Evolutionary conservation across 805 yeast species (phyloP).

Genomic region (Starmerella gropengiesseri): DNA sequence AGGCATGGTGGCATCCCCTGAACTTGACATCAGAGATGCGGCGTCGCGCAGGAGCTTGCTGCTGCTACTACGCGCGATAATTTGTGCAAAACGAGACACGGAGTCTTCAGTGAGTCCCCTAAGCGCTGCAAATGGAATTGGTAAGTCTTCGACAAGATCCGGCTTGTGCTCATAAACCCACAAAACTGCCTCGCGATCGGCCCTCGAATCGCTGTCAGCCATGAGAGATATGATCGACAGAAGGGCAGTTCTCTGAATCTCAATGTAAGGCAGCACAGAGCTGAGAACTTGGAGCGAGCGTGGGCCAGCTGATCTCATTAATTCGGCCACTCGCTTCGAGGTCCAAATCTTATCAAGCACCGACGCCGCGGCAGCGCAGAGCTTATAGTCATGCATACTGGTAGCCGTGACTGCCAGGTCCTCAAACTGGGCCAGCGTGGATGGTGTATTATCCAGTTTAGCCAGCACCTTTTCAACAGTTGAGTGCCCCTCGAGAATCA

Average conservation of each 20-base stretch:
- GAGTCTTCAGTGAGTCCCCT: background rate
- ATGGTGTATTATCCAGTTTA: background rate
- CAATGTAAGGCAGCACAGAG: conserved; percentile 2
- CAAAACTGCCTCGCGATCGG: conserved; percentile 10
- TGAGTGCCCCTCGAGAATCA: background rate
- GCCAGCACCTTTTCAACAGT: conserved; percentile 2
- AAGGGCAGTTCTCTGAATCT: background rate
- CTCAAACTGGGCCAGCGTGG: conserved; percentile 8
- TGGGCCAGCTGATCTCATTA: conserved; percentile 8
- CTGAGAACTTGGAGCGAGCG: conserved; percentile 15
- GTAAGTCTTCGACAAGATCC: background rate
- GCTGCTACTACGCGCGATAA: background rate
- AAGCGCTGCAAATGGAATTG: conserved; percentile 9
- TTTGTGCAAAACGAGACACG: background rate
- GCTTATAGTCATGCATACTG: background rate
- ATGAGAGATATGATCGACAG: background rate
- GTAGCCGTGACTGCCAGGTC: conserved; percentile 10
- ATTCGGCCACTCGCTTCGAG: conserved; percentile 7
- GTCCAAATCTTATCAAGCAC: conserved; percentile 13
- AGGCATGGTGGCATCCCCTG: background rate
- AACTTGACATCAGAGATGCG: background rate
- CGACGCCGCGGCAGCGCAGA: conserved; percentile 1
- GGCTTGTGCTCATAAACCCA: conserved; percentile 13
- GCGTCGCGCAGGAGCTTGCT: conserved; percentile 7
- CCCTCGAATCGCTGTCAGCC: background rate